phyloP scores from a whole-genome alignment of 148 eudicot genomes.

The Vaccinium darrowii region DNA sequence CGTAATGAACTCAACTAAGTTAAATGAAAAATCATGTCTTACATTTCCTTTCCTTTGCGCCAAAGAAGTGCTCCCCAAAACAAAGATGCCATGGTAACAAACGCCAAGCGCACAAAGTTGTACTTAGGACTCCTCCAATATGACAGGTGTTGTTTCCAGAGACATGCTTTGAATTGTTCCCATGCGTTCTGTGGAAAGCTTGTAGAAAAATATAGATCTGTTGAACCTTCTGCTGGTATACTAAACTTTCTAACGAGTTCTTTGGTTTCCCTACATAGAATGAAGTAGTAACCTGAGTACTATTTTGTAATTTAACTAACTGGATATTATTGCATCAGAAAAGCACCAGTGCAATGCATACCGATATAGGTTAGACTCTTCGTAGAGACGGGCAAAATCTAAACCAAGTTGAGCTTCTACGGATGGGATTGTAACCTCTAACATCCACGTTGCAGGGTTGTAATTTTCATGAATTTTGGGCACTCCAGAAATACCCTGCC shows the following conservation, averaged over 20 bases:
- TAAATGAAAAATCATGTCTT: neutral
- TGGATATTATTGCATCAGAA: neutral
- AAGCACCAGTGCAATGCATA: constrained; percentile 8
- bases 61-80: constrained; percentile 44
- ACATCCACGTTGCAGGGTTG: constrained; percentile 67
- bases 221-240: constrained; percentile 26
- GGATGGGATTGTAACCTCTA: constrained; percentile 35
- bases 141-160: constrained; percentile 59
- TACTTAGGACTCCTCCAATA: constrained; percentile 59
- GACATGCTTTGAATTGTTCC: constrained; percentile 43
- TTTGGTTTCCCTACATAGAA: constrained; percentile 8
- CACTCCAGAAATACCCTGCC: constrained; percentile 35
- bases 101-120: constrained; percentile 33
- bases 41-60: constrained; percentile 44
- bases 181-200: constrained; percentile 35
- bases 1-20: neutral
- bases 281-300: neutral
- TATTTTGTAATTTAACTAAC: neutral
- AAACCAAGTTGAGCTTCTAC: constrained; percentile 36
- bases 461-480: constrained; percentile 47
- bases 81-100: constrained; percentile 22
- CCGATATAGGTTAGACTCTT: constrained; percentile 33
- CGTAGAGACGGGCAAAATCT: constrained; percentile 38
- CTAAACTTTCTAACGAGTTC: constrained; percentile 29
- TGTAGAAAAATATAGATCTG: constrained; percentile 33